These are phyloP conservation scores for Suillus cothurnatus DNA, from an alignment of 768 basidiomycete genomes.

Conservation along the genomic window DNA sequence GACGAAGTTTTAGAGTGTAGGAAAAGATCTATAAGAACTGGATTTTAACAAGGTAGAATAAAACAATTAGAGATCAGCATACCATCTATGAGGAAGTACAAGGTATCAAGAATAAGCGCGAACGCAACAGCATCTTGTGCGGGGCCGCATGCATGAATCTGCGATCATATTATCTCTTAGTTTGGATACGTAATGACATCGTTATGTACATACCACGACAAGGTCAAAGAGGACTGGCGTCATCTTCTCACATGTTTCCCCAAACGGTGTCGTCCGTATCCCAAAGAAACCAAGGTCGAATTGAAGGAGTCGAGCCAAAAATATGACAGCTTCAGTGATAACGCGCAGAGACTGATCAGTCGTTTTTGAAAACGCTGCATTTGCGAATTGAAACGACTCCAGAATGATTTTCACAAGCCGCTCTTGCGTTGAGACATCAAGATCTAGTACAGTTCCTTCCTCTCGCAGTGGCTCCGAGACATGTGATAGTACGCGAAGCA, in stretches of 20 bases:
- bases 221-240: conserved; percentile 48
- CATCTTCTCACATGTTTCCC: conserved; percentile 47
- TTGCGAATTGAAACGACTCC: conserved; percentile 45
- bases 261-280: conserved; percentile 54
- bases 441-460: conserved; percentile 51
- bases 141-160: conserved; percentile 60
- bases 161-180: conserved; percentile 12
- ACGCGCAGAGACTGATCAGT: conserved; percentile 25
- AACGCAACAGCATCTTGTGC: conserved; percentile 59
- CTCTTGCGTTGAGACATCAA: conserved; percentile 50
- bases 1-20: conserved; percentile 53
- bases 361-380: conserved; percentile 35
- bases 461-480: conserved; percentile 66
- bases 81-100: conserved; percentile 78
- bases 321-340: conserved; percentile 47
- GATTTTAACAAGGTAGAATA: conserved; percentile 6
- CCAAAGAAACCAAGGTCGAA: conserved; percentile 70
- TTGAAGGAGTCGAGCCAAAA: conserved; percentile 69
- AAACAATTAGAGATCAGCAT: conserved; percentile 14
- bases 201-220: conserved; percentile 46
- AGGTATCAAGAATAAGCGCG: conserved; percentile 71
- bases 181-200: conserved; percentile 8
- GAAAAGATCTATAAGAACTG: conserved; percentile 54
- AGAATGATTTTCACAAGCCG: conserved; percentile 54
- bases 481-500: conserved; percentile 68